A percentile compares a stretch with the other conserved stretches of the same genome.
Conservation (phyloP, 306 rosid genomes). For the Sphenostylis stenocarpa region DNA sequence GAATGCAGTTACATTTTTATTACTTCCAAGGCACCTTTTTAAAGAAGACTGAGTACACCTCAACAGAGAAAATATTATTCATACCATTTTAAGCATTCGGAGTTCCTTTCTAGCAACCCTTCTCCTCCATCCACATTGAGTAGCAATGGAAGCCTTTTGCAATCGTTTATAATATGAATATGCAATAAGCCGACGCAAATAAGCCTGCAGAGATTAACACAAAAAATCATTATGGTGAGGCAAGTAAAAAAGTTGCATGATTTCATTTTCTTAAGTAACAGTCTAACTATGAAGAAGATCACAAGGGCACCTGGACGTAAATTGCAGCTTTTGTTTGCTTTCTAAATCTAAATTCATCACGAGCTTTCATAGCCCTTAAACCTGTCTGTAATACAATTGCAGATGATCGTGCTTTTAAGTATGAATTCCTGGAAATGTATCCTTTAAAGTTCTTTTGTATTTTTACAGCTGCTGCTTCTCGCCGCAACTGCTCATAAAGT, state of each 20-base stretch:
- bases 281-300: constrained; percentile 31
- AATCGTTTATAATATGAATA: constrained; percentile 77
- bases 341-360: constrained; percentile 95
- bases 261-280: constrained; percentile 16
- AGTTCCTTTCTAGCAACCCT: constrained; percentile 96
- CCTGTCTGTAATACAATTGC: constrained; percentile 90
- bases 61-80: constrained; percentile 32
- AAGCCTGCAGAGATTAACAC: constrained; percentile 62
- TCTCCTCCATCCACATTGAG: constrained; percentile 97
- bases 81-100: constrained; percentile 91
- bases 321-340: constrained; percentile 94
- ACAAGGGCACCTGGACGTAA: constrained; percentile 65
- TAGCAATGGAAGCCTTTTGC: constrained; percentile 76
- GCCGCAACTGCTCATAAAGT: constrained; percentile 73
- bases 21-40: constrained; percentile 26
- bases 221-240: constrained; percentile 26
- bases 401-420: constrained; percentile 50
- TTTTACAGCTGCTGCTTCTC: constrained; percentile 90
- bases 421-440: constrained; percentile 64
- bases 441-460: constrained; percentile 81
- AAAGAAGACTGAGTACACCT: constrained; percentile 21
- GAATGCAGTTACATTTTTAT: constrained; percentile 35
- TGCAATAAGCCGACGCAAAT: constrained; percentile 65
- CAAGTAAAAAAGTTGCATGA: constrained; percentile 9
- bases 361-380: constrained; percentile 96